Conservation (phyloP, 2,329 filamentous ascomycete species). For the Ceratocystis papillata region DNA sequence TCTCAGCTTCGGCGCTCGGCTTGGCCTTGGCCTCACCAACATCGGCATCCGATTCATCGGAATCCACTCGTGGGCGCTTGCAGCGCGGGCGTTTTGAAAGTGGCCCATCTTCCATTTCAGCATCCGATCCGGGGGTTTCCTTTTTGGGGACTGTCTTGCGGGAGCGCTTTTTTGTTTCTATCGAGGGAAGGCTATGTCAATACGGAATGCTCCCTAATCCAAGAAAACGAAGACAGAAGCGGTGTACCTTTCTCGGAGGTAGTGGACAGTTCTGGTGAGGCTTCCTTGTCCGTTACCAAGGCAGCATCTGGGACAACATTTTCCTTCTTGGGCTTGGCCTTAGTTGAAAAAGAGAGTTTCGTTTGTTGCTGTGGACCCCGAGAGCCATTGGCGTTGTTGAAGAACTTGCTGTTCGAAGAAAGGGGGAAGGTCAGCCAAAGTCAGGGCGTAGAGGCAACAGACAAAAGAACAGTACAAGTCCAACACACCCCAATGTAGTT, state of each 20-base stretch:
- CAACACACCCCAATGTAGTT: conserved; percentile 59
- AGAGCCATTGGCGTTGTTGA: conserved; percentile 53
- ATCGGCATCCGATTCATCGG: conserved; percentile 23
- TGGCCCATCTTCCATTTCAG: conserved; percentile 25
- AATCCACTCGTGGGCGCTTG: conserved; percentile 16
- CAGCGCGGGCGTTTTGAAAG: conserved; percentile 18
- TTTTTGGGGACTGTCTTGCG: conserved; percentile 30
- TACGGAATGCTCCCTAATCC: neutral
- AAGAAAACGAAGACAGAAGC: neutral
- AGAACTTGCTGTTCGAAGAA: conserved; percentile 64
- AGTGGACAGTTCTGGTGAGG: conserved; percentile 14
- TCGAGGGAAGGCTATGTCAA: neutral
- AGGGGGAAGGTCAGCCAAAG: neutral
- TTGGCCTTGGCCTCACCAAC: neutral
- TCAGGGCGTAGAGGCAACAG: neutral
- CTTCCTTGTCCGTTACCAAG: conserved; percentile 27
- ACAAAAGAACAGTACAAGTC: conserved; percentile 22
- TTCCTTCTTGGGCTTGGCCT: conserved; percentile 37
- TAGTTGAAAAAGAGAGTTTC: conserved; percentile 64
- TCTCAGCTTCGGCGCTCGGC: no score
- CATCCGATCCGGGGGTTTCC: conserved; percentile 28
- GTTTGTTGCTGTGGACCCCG: conserved; percentile 57
- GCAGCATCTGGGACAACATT: neutral
- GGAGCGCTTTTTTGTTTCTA: conserved; percentile 30
- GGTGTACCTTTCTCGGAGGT: conserved; percentile 24